Percentiles rank a stretch among this genome's conserved stretches.
Evolutionary conservation across 306 rosid species (phyloP).

Genomic region (Vachellia pachyceras): DNA sequence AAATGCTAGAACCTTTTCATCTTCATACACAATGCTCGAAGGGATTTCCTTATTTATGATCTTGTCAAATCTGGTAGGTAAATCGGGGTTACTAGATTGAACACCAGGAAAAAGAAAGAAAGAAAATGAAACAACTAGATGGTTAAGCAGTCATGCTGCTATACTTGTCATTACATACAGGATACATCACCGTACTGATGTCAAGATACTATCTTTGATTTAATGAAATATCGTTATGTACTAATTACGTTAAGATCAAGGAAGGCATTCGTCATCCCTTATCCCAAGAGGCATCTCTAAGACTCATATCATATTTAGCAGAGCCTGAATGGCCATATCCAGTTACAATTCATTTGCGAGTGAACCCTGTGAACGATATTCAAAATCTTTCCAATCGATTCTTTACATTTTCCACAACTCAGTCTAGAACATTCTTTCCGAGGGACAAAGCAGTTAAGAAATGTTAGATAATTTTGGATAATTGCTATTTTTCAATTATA

Average conservation of each 20-base stretch:
- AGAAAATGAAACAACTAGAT: not conserved
- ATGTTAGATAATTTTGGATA: conserved; percentile 16
- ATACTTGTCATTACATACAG: not conserved
- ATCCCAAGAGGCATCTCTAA: not conserved
- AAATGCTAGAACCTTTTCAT: conserved; percentile 78
- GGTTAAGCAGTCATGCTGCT: conserved; percentile 1
- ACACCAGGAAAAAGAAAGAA: not conserved
- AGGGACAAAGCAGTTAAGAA: conserved; percentile 8
- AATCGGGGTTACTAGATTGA: conserved; percentile 1
- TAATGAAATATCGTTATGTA: conserved; percentile 3
- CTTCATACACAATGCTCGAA: conserved; percentile 75
- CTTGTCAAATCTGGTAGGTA: conserved; percentile 77
- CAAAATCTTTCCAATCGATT: conserved; percentile 5
- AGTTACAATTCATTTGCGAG: not conserved
- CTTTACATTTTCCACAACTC: conserved; percentile 1
- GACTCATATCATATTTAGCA: conserved; percentile 3
- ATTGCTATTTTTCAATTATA: not conserved
- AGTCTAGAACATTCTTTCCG: not conserved
- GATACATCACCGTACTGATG: not conserved
- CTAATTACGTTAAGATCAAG: not conserved
- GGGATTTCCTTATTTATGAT: conserved; percentile 93
- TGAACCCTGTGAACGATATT: not conserved
- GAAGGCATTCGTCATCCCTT: not conserved
- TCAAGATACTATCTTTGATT: not conserved
- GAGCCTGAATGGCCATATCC: not conserved